Percentiles rank a stretch among this genome's conserved stretches.
Evolutionary conservation across 352 stramenopile species (phyloP).

Genomic region (Pythium angustatum): DNA sequence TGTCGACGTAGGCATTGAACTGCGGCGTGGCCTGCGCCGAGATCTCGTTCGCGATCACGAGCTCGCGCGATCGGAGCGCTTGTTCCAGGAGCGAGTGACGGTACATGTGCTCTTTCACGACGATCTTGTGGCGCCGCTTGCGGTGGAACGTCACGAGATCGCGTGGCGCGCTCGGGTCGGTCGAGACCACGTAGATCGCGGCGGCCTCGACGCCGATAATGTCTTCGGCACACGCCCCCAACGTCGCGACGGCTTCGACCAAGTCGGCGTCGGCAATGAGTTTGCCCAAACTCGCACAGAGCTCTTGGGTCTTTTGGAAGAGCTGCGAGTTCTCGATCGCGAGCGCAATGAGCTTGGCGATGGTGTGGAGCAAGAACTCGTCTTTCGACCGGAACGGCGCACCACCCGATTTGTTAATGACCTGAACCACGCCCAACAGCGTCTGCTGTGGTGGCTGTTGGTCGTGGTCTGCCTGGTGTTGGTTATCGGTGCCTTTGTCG

Average conservation of each 20-base stretch:
- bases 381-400: conserved; percentile 78
- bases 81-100: conserved; percentile 53
- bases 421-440: conserved; percentile 72
- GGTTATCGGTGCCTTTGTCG: not conserved
- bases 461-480: not conserved
- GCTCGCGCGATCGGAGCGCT: conserved; percentile 41
- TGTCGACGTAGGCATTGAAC: conserved; percentile 77
- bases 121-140: conserved; percentile 62
- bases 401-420: conserved; percentile 81
- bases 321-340: conserved; percentile 82
- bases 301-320: conserved; percentile 78
- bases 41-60: conserved; percentile 72
- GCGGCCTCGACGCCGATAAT: conserved; percentile 75
- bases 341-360: conserved; percentile 76
- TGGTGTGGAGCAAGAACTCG: conserved; percentile 72
- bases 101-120: conserved; percentile 52
- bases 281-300: conserved; percentile 62
- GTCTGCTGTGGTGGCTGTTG: conserved; percentile 23
- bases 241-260: conserved; percentile 53
- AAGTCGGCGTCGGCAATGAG: conserved; percentile 64
- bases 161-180: conserved; percentile 12
- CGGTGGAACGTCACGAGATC: conserved; percentile 76
- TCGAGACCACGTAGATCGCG: conserved; percentile 52
- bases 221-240: conserved; percentile 56
- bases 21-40: conserved; percentile 23